A percentile compares a stretch with the other conserved stretches of the same genome.
Evolutionary conservation across 2,329 filamentous ascomycete genomes (phyloP).

Genomic region (Akanthomyces lecanii): DNA sequence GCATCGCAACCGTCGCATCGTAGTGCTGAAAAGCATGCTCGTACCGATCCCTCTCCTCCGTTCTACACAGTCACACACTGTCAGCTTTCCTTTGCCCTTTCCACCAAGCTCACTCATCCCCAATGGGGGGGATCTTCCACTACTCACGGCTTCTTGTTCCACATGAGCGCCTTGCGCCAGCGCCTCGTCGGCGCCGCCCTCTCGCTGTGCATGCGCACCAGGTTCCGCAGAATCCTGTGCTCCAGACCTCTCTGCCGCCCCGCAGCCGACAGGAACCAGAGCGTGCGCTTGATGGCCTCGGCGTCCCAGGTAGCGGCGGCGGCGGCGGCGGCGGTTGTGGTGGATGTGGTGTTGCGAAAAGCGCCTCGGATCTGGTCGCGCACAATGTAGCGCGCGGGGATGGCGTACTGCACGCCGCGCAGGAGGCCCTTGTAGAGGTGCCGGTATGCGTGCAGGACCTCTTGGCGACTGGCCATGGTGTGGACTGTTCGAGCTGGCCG

Average conservation of each 20-base stretch:
- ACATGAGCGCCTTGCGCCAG: slow-evolving; percentile 23
- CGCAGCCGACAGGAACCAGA: slow-evolving; percentile 67
- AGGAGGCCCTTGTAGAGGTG: slow-evolving; percentile 62
- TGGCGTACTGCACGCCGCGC: slow-evolving; percentile 67
- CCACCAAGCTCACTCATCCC: too few relatives aligned
- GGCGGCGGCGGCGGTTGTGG: not conserved
- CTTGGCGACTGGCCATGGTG: slow-evolving; percentile 22
- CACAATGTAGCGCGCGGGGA: slow-evolving; percentile 60
- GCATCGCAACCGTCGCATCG: slow-evolving; percentile 65
- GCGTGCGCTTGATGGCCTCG: slow-evolving; percentile 56
- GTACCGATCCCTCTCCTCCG: slow-evolving; percentile 21
- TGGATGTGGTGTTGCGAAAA: slow-evolving; percentile 44
- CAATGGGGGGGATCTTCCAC: not conserved
- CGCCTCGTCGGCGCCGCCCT: slow-evolving; percentile 16
- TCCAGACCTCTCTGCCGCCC: slow-evolving; percentile 61
- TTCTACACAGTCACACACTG: slow-evolving; percentile 17
- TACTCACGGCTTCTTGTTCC: slow-evolving; percentile 27
- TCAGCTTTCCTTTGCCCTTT: not conserved
- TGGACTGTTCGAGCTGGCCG: not conserved
- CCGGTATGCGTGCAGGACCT: slow-evolving; percentile 64
- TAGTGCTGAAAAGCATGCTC: slow-evolving; percentile 53
- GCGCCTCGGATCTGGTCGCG: slow-evolving; percentile 56
- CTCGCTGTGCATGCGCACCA: slow-evolving; percentile 41
- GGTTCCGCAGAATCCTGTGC: slow-evolving; percentile 66
- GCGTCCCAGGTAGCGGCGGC: slow-evolving; percentile 32